phyloP scores from a whole-genome alignment of 768 basidiomycete genomes.

The Leccinellum albellum region DNA sequence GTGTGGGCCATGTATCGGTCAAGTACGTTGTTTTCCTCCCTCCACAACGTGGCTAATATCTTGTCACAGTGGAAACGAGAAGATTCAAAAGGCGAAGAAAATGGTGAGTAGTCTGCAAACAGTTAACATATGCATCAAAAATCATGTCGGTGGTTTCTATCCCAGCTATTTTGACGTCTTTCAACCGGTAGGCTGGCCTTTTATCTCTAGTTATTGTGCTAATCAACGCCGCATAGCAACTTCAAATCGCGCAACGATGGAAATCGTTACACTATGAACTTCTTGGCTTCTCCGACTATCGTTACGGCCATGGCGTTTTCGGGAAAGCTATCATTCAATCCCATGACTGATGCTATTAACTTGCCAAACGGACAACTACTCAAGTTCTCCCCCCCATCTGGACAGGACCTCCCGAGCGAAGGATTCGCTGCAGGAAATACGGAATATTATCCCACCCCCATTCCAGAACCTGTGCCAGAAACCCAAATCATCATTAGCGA shows the following conservation, averaged over 20 bases:
- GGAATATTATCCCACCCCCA: slow-evolving; percentile 75
- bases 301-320: slow-evolving; percentile 98
- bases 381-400: slow-evolving; percentile 79
- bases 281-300: slow-evolving; percentile 93
- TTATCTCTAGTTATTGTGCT: background rate
- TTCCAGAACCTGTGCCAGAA: slow-evolving; percentile 70
- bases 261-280: slow-evolving; percentile 93
- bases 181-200: slow-evolving; percentile 68
- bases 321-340: slow-evolving; percentile 91
- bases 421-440: slow-evolving; percentile 77
- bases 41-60: slow-evolving; percentile 5
- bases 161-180: slow-evolving; percentile 90
- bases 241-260: slow-evolving; percentile 97
- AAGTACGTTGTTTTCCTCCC: slow-evolving; percentile 42
- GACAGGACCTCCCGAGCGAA: slow-evolving; percentile 75
- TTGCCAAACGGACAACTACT: slow-evolving; percentile 73
- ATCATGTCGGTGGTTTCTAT: slow-evolving; percentile 2
- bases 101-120: slow-evolving; percentile 51
- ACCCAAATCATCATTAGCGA: slow-evolving; percentile 74
- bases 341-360: slow-evolving; percentile 69
- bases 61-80: slow-evolving; percentile 81
- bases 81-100: slow-evolving; percentile 84
- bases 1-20: slow-evolving; percentile 98
- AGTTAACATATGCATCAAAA: background rate
- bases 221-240: slow-evolving; percentile 40